Base-by-base conservation (phyloP, 2,329 filamentous ascomycete species). In the Penicillium corylophilum region DNA sequence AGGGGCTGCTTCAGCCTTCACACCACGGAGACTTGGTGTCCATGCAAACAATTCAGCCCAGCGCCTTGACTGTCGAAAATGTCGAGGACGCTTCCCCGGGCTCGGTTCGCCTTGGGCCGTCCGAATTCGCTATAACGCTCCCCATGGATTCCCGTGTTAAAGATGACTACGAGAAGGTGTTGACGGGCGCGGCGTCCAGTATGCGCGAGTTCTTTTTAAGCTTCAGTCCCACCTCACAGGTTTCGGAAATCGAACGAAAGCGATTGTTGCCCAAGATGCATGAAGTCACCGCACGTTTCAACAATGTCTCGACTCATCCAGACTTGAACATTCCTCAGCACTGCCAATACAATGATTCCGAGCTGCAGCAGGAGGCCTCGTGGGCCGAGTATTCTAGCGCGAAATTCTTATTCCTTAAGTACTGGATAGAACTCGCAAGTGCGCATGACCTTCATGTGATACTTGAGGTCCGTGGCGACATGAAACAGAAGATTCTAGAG, bases 321-420 rank as follows among this genome's bases (percentile, higher is more conserved):
- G 75, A 78, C 55, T 57, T 77, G 31, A 76, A 76, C 49, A 67
- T 76, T 7, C 60, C 65, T 2, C 66, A 70, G 9, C 69, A 74
- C 46, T 61, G 73, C n/a, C 68, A 64, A 43, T 64, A 64, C 15
- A 59, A 65, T 9, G 61, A 69, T 12, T 57, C 67, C 2, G 66
- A 73, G 31, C 59, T 71, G 6, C 56, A 64, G 40, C 68, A 71
- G 48, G 69, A 76, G 53, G 71, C 75, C 5, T 63, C 70, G 4
- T 77, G 74, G 71, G 75, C 74, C 4, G 74, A 77, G 48, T 77
- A 77, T 54, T 75, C 72, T 7, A 76, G 75, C 44, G 68, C 74
- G 9, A 78, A 78, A 55, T 78, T 77, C 39, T 61, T 71, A 18
- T 69, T 77, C 18, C 64, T 78, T 4, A 71, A 72, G n/a, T 68